Evolutionary conservation across 177 flowering plant genomes (phyloP), one percentile per base, ranked within the genome.

Genomic region (Vitis hybrid): DNA sequence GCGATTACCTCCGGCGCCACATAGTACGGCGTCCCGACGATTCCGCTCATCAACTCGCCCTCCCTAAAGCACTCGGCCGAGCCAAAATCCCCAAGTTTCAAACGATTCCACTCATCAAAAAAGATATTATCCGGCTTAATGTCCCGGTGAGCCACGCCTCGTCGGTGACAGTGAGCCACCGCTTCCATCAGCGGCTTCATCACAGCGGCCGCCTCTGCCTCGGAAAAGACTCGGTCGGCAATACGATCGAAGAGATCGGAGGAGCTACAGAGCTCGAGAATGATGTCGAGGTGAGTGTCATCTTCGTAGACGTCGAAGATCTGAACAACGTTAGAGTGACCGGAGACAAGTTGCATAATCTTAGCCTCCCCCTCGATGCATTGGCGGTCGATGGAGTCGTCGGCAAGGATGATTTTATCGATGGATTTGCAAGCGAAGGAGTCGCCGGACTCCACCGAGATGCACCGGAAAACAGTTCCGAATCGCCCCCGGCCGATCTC

Each of bases 71-170:
- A 69, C 69, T 85, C 92, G 2, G 92, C 94, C 59, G 96, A 92
- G 2, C 97, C 97, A 63, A 92, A 91, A 65, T 92, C 97, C 3
- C 87, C 88, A 3, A 92, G 84, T 66, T 85, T 89, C 66, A 88
- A 71, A 57, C 76, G 62, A 50, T 77, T 66, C 51, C 79, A 28
- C 11, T 22, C 59, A 61, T 89, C 92, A 73, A 92, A 83, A n/a
- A 92, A 77, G 1, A 92, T 69, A 69, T 92, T 92, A 7, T 92
- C 97, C 15, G 96, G 96, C 82, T 92, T 92, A 24, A 92, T 73
- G 62, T 92, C 97, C 1, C 96, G 83, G 77, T 92, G 97, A 1
- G 84, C 86, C 4, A 92, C 87, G 51, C 96, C 94, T 18, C 64
- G 73, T 19, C 78, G 68, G 82, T 92, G 97, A 61, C 92, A 87